Evolutionary conservation across 768 basidiomycete species (phyloP).

Genomic region (Termitomyces sp.): DNA sequence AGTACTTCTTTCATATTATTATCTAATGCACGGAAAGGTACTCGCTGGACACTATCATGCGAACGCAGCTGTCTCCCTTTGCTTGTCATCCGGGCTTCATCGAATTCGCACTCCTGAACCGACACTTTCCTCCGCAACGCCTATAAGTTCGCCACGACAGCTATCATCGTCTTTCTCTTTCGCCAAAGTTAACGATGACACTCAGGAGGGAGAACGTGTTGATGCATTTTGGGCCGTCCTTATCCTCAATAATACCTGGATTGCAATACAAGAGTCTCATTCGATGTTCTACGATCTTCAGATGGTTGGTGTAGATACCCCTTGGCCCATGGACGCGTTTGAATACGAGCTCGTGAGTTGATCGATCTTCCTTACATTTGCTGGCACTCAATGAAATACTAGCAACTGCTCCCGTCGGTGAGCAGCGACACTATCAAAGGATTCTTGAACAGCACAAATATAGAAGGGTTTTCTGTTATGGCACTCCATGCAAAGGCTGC

Average conservation of each 20-base stretch:
- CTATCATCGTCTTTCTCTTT: conserved; percentile 27
- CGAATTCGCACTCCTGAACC: conserved; percentile 17
- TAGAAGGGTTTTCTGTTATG: conserved; percentile 19
- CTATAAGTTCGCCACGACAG: neutral
- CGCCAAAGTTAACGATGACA: conserved; percentile 12
- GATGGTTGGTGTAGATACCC: conserved; percentile 24
- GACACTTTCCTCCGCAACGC: neutral
- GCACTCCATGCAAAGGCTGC: conserved; percentile 24
- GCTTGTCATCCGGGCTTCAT: conserved; percentile 30
- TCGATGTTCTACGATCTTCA: conserved; percentile 36
- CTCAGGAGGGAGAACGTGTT: conserved; percentile 26
- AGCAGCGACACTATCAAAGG: conserved; percentile 20
- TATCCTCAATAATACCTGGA: conserved; percentile 41
- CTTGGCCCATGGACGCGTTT: conserved; percentile 26
- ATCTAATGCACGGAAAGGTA: conserved; percentile 38
- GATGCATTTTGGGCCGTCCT: conserved; percentile 28
- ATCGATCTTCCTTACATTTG: neutral
- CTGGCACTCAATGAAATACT: neutral
- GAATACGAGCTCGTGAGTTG: conserved; percentile 11
- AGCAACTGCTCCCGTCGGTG: conserved; percentile 11
- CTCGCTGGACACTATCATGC: conserved; percentile 45
- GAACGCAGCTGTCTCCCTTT: conserved; percentile 39
- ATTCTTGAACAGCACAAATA: conserved; percentile 19
- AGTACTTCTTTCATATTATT: conserved; percentile 47
- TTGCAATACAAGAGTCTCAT: conserved; percentile 35